These are phyloP conservation scores for Neofusicoccum laricinum DNA, from an alignment of 2,329 filamentous ascomycete genomes.

Conservation along the genomic window DNA sequence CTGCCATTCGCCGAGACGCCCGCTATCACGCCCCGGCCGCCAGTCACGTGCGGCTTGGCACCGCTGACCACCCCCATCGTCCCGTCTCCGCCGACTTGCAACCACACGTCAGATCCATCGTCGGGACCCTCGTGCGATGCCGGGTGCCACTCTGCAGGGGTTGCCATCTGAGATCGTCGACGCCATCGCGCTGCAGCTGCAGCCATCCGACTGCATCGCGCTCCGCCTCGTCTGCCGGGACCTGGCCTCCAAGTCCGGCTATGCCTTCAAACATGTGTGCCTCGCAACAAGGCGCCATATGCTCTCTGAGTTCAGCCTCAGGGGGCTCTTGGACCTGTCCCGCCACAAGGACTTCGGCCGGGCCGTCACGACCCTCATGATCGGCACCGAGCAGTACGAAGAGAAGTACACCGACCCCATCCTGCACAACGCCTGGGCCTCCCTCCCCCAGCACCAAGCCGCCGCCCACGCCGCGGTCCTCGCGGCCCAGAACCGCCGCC, in stretches of 20 bases:
- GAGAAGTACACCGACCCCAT: not conserved
- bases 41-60: not conserved
- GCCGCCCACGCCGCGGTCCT: not conserved
- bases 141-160: not conserved
- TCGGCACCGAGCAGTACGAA: not conserved
- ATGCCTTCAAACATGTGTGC: not conserved
- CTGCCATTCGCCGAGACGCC: conserved; percentile 5
- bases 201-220: not conserved
- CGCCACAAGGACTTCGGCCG: not conserved
- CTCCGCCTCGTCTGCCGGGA: not conserved
- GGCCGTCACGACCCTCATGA: not conserved
- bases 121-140: not conserved
- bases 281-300: not conserved
- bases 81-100: not conserved
- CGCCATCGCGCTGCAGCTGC: not conserved
- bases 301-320: not conserved
- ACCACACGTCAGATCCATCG: not conserved
- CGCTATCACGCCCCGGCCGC: not conserved
- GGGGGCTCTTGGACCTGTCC: not conserved
- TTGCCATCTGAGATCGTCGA: not conserved
- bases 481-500: not conserved
- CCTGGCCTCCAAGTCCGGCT: not conserved
- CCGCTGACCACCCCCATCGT: not conserved
- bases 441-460: not conserved
- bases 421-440: not conserved